Evolutionary conservation across 2,329 filamentous ascomycete genomes (phyloP).

Genomic region (Esteya vermicola): DNA sequence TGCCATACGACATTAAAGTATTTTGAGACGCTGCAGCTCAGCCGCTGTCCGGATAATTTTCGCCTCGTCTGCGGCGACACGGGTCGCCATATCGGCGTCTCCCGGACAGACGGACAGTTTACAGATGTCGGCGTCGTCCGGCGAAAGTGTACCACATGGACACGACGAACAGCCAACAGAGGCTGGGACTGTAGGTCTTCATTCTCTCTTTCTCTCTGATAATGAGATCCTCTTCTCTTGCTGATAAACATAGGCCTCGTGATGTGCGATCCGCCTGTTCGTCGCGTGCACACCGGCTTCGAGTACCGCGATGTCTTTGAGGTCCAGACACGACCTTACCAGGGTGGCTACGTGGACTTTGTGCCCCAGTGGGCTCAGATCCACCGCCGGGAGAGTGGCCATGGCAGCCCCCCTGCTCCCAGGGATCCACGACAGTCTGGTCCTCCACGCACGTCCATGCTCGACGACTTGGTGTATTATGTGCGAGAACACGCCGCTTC

Average conservation of each 20-base stretch:
- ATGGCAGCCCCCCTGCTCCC: no score
- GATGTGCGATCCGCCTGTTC: constrained; percentile 12
- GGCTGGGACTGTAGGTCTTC: constrained; percentile 11
- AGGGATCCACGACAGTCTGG: no score
- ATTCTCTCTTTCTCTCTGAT: neutral
- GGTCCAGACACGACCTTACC: constrained; percentile 11
- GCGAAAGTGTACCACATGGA: constrained; percentile 13
- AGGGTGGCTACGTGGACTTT: constrained; percentile 15
- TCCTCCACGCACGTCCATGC: constrained; percentile 11
- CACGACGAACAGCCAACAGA: constrained; percentile 4
- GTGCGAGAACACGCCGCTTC: constrained; percentile 8
- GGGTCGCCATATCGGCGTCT: constrained; percentile 13
- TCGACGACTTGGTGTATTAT: constrained; percentile 14
- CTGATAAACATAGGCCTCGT: constrained; percentile 5
- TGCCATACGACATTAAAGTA: constrained; percentile 12
- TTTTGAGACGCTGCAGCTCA: constrained; percentile 11
- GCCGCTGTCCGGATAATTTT: constrained; percentile 10
- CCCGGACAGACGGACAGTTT: constrained; percentile 9
- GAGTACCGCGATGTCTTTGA: constrained; percentile 7
- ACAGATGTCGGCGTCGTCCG: constrained; percentile 11
- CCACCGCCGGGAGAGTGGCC: neutral
- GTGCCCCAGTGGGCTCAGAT: constrained; percentile 11
- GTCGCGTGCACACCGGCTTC: constrained; percentile 9
- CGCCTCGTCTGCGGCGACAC: constrained; percentile 12
- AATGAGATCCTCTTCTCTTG: neutral